These are phyloP conservation scores for Celoporthe dispersa DNA, from an alignment of 2,329 filamentous ascomycete genomes.

Conservation along the genomic window DNA sequence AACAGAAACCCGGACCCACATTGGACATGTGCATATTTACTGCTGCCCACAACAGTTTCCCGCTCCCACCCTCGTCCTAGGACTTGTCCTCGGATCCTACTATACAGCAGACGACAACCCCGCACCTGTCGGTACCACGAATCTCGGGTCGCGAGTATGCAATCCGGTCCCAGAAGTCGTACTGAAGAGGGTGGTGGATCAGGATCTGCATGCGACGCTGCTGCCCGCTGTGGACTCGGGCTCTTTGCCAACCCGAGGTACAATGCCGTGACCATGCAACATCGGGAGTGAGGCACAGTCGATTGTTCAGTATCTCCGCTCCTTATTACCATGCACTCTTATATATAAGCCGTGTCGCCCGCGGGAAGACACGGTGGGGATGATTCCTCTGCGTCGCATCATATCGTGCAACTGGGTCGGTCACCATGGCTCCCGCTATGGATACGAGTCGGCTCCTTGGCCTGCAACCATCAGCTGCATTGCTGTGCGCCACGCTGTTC, in stretches of 20 bases:
- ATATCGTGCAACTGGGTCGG: background rate
- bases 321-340: background rate
- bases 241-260: background rate
- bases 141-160: background rate
- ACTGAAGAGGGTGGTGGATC: too few species aligned
- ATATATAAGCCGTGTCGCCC: background rate
- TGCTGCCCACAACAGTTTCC: background rate
- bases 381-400: background rate
- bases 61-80: too few species aligned
- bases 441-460: conserved; percentile 2
- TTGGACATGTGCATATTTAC: background rate
- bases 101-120: background rate
- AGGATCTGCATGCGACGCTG: too few species aligned
- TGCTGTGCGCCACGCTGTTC: background rate
- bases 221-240: too few species aligned
- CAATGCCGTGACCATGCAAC: background rate
- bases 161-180: background rate
- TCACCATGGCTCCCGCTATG: background rate
- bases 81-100: too few species aligned
- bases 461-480: background rate
- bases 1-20: background rate
- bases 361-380: background rate
- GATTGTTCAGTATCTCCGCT: background rate
- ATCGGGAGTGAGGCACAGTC: background rate
- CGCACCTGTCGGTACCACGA: background rate